Evolutionary conservation across 2,329 filamentous ascomycete genomes (phyloP), one percentile per base, ranked within the genome.

Genomic region (Cercospora sp.): DNA sequence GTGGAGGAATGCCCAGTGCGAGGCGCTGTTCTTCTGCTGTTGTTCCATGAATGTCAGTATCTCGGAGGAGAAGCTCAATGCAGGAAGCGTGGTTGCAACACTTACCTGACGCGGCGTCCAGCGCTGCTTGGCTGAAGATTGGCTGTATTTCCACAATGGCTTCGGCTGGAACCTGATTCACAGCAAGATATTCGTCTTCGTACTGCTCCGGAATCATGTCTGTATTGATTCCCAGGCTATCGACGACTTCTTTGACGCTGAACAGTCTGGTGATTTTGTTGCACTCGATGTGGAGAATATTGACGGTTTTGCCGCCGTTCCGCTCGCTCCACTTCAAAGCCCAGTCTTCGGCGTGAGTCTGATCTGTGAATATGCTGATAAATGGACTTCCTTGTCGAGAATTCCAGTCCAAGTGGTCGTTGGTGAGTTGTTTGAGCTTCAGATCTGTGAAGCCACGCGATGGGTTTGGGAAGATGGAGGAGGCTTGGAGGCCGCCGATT

Each of bases 131-230:
- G 28, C 39, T 51, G 28, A 53, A 63, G 3, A 64, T 42, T n/a
- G 30, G 48, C 23, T 20, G 30, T 2, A 55, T 42, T 28, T 68
- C 60, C 31, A 68, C 26, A 5, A 68, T 68, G 4, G 67, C 67
- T 30, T 68, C 67, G 2, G 63, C 42, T 23, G 67, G 67, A 31
- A 68, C 65, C 31, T 68, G 67, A 16, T 68, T 64, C 9, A 68
- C 63, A 3, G 64, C 67, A 31, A 68, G 26, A 39, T 68, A 68
- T 58, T 68, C 67, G 20, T 68, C 59, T 63, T 68, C 63, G 42
- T 64, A 65, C 7, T 60, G 55, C 18, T 60, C 58, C 7, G 58
- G 63, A 16, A 53, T 26, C 30, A 64, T 45, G 8, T 64, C 62
- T 28, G 45, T 57, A 31, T 60, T 61, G 33, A 67, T 53, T 3